A percentile compares a stretch with the other conserved stretches of the same genome.
Conservation (phyloP, 805 yeast genomes). For the Blastobotrys muscicola region DNA sequence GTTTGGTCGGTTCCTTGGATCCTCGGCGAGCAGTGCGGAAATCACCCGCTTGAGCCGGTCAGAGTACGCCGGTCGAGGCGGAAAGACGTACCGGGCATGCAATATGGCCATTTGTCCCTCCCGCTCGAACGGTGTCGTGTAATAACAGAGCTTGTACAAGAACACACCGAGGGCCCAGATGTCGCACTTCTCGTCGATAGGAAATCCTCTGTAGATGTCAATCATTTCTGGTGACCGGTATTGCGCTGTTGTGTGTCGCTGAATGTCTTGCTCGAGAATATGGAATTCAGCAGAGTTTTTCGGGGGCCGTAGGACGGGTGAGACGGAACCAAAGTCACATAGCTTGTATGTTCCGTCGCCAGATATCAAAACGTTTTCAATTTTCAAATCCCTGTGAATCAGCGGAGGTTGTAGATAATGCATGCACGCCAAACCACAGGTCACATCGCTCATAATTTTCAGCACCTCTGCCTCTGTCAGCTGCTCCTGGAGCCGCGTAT, state of each 20-base stretch:
- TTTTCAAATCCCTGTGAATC: slow-evolving; percentile 88
- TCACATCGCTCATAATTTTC: slow-evolving; percentile 73
- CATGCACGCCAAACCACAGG: slow-evolving; percentile 75
- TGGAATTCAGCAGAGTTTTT: slow-evolving; percentile 64
- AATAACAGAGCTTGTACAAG: slow-evolving; percentile 80
- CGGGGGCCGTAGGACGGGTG: slow-evolving; percentile 64
- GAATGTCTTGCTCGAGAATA: slow-evolving; percentile 70
- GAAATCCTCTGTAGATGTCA: slow-evolving; percentile 70
- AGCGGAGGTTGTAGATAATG: slow-evolving; percentile 58
- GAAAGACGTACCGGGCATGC: slow-evolving; percentile 75
- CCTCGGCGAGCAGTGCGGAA: slow-evolving; percentile 70
- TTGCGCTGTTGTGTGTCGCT: slow-evolving; percentile 91
- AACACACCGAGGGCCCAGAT: slow-evolving; percentile 97
- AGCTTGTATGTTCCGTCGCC: slow-evolving; percentile 65
- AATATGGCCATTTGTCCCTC: slow-evolving; percentile 79
- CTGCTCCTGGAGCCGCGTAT: slow-evolving; percentile 69
- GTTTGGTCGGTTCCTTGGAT: slow-evolving; percentile 77
- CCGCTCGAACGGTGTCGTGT: slow-evolving; percentile 86
- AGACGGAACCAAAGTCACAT: slow-evolving; percentile 90
- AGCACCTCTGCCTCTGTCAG: slow-evolving; percentile 67
- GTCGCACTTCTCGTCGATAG: slow-evolving; percentile 87
- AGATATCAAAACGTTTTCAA: slow-evolving; percentile 78
- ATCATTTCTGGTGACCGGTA: slow-evolving; percentile 95
- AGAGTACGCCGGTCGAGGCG: slow-evolving; percentile 57
- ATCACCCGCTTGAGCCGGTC: slow-evolving; percentile 66